Base-by-base conservation (phyloP, 2,329 filamentous ascomycete species). In the Neofusicoccum umdonicola region DNA sequence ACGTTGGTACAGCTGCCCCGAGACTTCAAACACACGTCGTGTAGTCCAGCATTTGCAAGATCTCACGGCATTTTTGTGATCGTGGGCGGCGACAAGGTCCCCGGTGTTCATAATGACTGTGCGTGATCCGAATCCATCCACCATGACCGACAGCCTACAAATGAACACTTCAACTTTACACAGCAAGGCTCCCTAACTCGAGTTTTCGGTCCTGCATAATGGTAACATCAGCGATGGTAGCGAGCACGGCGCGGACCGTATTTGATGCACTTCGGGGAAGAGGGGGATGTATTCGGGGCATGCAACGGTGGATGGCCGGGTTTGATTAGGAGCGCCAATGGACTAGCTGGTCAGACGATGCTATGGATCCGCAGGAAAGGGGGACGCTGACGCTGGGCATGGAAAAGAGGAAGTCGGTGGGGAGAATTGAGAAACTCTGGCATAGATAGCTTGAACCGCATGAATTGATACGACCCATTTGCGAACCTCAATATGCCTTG, bases 21-120 rank as follows among this genome's bases (percentile, higher is more conserved):
- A 17, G 5, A 27, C 35, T 42, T 13, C 34, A 11, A 35, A 15
- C 22, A 9, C 22, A 19, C 13, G 34, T 8, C 50, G 50, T 15
- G 8, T 11, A 12, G 6, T 5, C n/a, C 31, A 27, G 3, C 5
- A 3, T 27, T 22, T 11, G 45, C 12, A 48, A 11, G 8, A 3
- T 27, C 4, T 27, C 8, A 27, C 11, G 27, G 12, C 2, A 15
- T 35, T 42, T n/a, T 27, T 13, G 12, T 8, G 34, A 15, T 51
- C 7, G 4, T 15, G 42, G 72, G 72, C 15, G 54, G 62, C 31
- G 72, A 73, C 66, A 71, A 68, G 50, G 76, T 75, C 54, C 74
- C 74, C 2, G 73, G 76, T 64, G 69, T 65, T 12, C 76, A 76
- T 64, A 73, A 76, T 56, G 73, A 76, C 63, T 74, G 48, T 63